Evolutionary conservation across 345 rosid species (phyloP), one percentile per base, ranked within the genome.

Genomic region (Carallia pectinifolia): DNA sequence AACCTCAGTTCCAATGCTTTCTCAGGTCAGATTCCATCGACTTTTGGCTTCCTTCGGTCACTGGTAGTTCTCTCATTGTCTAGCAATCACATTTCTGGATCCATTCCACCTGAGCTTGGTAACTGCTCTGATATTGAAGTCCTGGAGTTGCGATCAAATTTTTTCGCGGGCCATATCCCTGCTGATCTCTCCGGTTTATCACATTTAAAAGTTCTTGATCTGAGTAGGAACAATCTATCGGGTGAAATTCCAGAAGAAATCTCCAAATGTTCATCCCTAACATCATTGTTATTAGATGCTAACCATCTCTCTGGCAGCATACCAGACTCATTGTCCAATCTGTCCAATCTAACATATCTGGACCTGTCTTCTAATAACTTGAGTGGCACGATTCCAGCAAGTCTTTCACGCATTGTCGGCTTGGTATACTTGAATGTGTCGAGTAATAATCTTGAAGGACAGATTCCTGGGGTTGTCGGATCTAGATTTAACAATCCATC

Each of bases 321-420:
- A 69, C 96, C 96, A 1, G 86, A 58, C 36, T 79, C 96, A 3
- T 58, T 95, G 38, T 82, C 93, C 34, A 74, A 62, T 61, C 80
- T 88, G 66, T 83, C 86, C 36, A 88, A 90, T 69, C 77, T 95
- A 68, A 74, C 82, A 7, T 58, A 61, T 61, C 74, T 95, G 61
- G 92, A 92, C 85, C 90, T 95, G 70, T 90, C 99, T 44, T 72
- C 71, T 17, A 94, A 94, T 81, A 86, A 90, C 84, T 81, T 94
- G 68, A 85, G 76, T 62, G 97, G 97, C 38, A 75, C 69, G 76
- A 91, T 94, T 78, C 96, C 98, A 0, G 77, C 74, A 39, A 84
- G 68, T 80, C 81, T 93, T 27, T 27, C 85, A 1, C 79, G 60
- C 61, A 77, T 90, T 5, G 47, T 85, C 5, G 76, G 79, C 73